Conservation (phyloP, 2,329 filamentous ascomycete species). For the Spiromastix sp. region DNA sequence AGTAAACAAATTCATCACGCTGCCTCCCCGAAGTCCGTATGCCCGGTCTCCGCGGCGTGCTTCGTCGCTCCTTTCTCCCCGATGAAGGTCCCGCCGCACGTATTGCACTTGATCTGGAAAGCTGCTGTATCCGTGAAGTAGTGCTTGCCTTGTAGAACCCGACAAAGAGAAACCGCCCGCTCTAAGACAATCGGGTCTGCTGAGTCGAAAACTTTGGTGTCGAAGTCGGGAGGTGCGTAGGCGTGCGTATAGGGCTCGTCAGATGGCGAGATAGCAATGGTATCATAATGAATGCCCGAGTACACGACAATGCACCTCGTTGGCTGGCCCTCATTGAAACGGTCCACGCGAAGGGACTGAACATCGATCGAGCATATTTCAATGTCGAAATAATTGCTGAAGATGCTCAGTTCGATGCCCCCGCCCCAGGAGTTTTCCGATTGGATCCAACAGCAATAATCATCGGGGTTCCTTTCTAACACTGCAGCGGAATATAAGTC, state of each 20-base stretch:
- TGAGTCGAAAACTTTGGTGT: conserved; percentile 63
- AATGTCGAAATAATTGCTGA: conserved; percentile 74
- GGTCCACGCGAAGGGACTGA: conserved; percentile 54
- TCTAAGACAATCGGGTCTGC: conserved; percentile 45
- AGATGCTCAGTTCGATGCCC: conserved; percentile 76
- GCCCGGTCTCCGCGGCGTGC: conserved; percentile 37
- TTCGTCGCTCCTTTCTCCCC: conserved; percentile 37
- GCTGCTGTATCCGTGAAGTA: conserved; percentile 85
- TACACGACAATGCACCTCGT: conserved; percentile 74
- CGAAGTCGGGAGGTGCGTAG: conserved; percentile 58
- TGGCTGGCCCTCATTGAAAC: conserved; percentile 64
- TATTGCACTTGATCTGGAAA: conserved; percentile 68
- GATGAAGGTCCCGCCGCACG: conserved; percentile 34
- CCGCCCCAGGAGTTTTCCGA: conserved; percentile 80
- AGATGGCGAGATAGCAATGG: conserved; percentile 63
- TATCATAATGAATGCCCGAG: conserved; percentile 88
- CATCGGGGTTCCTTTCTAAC: conserved; percentile 59
- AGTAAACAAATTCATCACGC: too few relatives aligned
- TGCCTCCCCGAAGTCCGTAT: conserved; percentile 41
- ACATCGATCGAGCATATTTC: conserved; percentile 83
- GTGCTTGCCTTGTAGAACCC: conserved; percentile 57
- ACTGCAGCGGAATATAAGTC: conserved; percentile 66
- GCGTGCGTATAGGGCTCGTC: conserved; percentile 46
- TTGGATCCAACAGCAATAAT: conserved; percentile 75
- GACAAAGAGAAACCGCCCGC: conserved; percentile 54